Base-by-base conservation (phyloP, 495 filamentous ascomycete genomes). In the Friedmanniomyces simplex region DNA sequence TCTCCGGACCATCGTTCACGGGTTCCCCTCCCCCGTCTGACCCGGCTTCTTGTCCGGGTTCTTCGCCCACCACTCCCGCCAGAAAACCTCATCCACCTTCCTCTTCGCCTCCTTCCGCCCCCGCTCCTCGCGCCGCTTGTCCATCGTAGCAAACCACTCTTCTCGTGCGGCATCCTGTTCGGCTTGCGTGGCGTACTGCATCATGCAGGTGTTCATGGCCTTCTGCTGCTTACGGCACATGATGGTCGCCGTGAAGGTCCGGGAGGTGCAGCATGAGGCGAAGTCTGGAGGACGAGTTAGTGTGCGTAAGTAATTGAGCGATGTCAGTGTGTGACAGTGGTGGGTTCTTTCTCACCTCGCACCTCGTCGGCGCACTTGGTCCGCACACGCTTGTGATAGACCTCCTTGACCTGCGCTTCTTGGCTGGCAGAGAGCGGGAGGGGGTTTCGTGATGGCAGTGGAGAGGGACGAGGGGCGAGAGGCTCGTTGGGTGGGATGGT, bases 151-250 rank as follows among this genome's bases (percentile, higher is more conserved):
- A 67, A 97, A 96, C 94, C 93, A 98, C 66, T 97, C 88, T 68
- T 94, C 88, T 28, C 93, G 77, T 61, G 93, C 93, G 18, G 80
- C 81, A 72, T 98, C 93, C 67, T 89, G 81, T 71, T 95, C 86
- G 54, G 81, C 83, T 52, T 79, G 86, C 41, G 86, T 93, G 18
- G 91, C 90, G 72, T 94, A 84, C 39, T 75, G 66, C 52, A 90
- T 70, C 91, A 98, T 96, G 73, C 93, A 98, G 51, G 73, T 77
- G 73, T 97, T 97, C 93, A 98, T 98, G 21, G 81, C 76, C 36
- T 83, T 79, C 43, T 87, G 85, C 63, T 90, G 77, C 10, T 73
- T 69, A 26, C 89, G 86, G 73, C 93, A 98, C 16, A 82, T 77
- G 79, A 89, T 96, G 1, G 87, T 84, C 18, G 88, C 85, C 34